Evolutionary conservation across 1,284 basidiomycete genomes (phyloP).

Genomic region (Sporisorium sorghi): DNA sequence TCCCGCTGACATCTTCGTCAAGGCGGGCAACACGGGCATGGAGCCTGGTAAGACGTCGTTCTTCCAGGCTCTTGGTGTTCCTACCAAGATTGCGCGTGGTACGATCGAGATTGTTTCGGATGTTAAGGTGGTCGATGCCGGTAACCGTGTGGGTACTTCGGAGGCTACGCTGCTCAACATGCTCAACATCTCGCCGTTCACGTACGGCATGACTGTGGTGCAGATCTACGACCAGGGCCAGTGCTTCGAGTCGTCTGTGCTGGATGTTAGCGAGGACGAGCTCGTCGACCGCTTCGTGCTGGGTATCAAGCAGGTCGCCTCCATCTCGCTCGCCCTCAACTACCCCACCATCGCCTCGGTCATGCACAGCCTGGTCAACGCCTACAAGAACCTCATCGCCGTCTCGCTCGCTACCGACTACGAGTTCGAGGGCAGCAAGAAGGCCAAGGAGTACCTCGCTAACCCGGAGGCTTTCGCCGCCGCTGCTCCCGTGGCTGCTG

Average conservation of each 20-base stretch:
- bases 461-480: constrained; percentile 95
- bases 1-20: constrained; percentile 89
- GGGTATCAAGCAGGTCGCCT: constrained; percentile 94
- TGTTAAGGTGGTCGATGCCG: constrained; percentile 91
- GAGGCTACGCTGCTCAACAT: constrained; percentile 99
- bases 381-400: constrained; percentile 95
- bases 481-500: constrained; percentile 78
- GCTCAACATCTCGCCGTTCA: constrained; percentile 88
- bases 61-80: constrained; percentile 99
- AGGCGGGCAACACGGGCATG: constrained; percentile 99
- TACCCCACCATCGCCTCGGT: constrained; percentile 97
- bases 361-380: constrained; percentile 93
- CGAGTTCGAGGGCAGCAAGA: constrained; percentile 90
- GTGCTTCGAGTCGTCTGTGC: constrained; percentile 82
- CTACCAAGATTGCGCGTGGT: constrained; percentile 99
- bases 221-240: constrained; percentile 67
- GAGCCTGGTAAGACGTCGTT: constrained; percentile 81
- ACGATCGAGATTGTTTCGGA: constrained; percentile 99
- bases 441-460: constrained; percentile 95
- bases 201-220: constrained; percentile 96
- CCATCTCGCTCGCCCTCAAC: constrained; percentile 91
- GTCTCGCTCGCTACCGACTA: constrained; percentile 93
- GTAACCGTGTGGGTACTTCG: constrained; percentile 93
- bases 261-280: constrained; percentile 91
- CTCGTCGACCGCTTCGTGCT: constrained; percentile 89